These are phyloP conservation scores for Claviceps spartinae DNA, from an alignment of 2,329 filamentous ascomycete species.

Conservation along the genomic window DNA sequence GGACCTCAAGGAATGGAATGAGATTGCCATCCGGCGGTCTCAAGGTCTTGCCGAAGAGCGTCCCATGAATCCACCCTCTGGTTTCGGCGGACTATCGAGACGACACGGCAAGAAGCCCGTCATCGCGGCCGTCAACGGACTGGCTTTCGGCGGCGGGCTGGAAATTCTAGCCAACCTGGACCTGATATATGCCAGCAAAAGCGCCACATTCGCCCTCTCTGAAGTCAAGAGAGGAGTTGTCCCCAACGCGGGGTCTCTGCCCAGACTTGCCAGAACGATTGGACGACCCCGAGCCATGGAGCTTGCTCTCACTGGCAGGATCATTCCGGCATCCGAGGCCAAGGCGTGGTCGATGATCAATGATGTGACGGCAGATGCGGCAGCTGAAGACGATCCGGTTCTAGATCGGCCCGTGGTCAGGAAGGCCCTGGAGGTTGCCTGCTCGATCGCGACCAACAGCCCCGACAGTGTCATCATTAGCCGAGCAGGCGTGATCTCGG, in stretches of 20 bases:
- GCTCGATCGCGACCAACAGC: constrained; percentile 48
- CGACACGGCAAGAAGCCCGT: constrained; percentile 59
- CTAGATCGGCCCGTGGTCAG: constrained; percentile 28
- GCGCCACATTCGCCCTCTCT: constrained; percentile 53
- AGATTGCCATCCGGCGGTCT: constrained; percentile 21
- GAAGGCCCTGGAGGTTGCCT: constrained; percentile 48
- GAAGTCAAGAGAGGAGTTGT: constrained; percentile 60
- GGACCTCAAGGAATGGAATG: constrained; percentile 52
- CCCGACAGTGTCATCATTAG: constrained; percentile 67
- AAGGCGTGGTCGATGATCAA: constrained; percentile 58
- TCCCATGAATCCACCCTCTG: constrained; percentile 27
- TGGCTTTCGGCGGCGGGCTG: constrained; percentile 62
- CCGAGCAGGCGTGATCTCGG: constrained; percentile 55
- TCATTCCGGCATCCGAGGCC: constrained; percentile 45
- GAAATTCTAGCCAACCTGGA: constrained; percentile 66
- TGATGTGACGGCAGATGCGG: constrained; percentile 35
- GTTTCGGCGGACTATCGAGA: constrained; percentile 54
- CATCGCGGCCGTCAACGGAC: constrained; percentile 62
- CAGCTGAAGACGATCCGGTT: constrained; percentile 6
- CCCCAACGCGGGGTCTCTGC: constrained; percentile 56
- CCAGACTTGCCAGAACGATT: constrained; percentile 50
- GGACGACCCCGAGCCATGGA: constrained; percentile 57
- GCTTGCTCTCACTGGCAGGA: constrained; percentile 52
- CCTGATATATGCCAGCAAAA: constrained; percentile 47
- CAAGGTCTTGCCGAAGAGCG: constrained; percentile 2